Base-by-base conservation (phyloP, 257 asterid species). In the Cruciata laevipes region DNA sequence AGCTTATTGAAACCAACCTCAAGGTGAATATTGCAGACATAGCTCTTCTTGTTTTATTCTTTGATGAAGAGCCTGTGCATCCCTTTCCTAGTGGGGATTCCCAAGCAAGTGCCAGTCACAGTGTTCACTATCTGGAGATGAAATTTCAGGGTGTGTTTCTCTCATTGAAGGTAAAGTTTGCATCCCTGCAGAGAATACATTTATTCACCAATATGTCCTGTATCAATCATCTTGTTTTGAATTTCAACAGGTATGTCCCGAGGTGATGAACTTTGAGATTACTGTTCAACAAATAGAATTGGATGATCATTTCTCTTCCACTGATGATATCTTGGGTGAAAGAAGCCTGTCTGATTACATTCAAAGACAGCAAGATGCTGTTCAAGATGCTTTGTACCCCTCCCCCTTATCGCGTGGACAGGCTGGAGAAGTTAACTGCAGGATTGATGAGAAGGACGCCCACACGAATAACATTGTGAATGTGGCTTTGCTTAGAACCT, bases 1-100 rank as follows among this genome's bases (percentile, higher is more conserved):
- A 79, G 87, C 93, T 75, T 77, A 82, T 87, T 79, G 96, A 90
- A 81, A 90, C 99, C 79, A 88, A 90, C 75, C 79, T 90, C 66
- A 87, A 71, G 88, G 91, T 86, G 53, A 60, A 79, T n/a, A 42
- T 91, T 76, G 76, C 80, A 63, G 82, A 80, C 76, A 72, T 87
- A 49, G 87, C 95, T 69, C 74, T 94, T 56, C 81, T 79, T 69
- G 75, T 94, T 63, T 90, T 91, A 61, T 86, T 94, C 74, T 62
- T 74, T 74, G 96, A 94, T 61, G 98, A 87, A 67, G 93, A 87
- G 68, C 82, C 78, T 75, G 75, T 68, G 74, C 81, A 83, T 62
- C 53, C 76, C 73, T 61, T 67, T 35, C 69, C 74, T 53, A 60
- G 47, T 77, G 81, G 68, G 75, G 77, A 61, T 67, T 83, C 72